Percentiles rank a stretch among this genome's conserved stretches.
phyloP scores from a whole-genome alignment of 1,284 basidiomycete species.

The Cryptococcus sp. region DNA sequence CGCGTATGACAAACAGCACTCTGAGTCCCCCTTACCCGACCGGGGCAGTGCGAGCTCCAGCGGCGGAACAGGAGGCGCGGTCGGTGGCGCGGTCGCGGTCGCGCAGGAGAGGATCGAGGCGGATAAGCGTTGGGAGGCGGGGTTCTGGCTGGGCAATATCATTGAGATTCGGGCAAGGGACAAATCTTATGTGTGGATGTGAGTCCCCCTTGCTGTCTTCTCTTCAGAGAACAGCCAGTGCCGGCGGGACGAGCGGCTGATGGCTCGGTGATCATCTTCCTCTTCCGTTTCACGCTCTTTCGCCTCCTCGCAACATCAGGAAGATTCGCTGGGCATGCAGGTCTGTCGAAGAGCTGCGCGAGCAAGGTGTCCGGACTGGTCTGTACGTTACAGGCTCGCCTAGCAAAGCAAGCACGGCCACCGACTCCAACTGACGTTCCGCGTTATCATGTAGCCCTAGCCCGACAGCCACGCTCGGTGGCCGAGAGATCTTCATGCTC shows the following conservation, averaged over 20 bases:
- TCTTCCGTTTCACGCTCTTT: not conserved
- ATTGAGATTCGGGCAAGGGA: slow-evolving; percentile 22
- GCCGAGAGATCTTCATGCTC: slow-evolving; percentile 21
- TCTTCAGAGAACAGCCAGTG: no score
- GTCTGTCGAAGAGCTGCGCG: slow-evolving; percentile 11
- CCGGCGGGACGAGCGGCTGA: no score
- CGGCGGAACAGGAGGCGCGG: not conserved
- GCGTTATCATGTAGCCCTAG: not conserved
- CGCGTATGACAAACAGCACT: not conserved
- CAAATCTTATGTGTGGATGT: slow-evolving; percentile 22
- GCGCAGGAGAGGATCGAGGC: slow-evolving; percentile 1
- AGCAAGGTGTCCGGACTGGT: slow-evolving; percentile 9
- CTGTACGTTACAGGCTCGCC: slow-evolving; percentile 4
- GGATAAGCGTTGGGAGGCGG: slow-evolving; percentile 8
- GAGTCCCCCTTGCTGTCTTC: not conserved
- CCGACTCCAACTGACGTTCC: not conserved
- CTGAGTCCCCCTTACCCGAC: not conserved
- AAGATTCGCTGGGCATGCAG: slow-evolving; percentile 21
- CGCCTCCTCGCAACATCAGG: slow-evolving; percentile 4
- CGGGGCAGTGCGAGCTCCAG: not conserved
- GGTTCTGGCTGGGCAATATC: slow-evolving; percentile 22
- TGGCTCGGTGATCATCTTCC: no score
- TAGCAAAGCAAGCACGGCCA: no score
- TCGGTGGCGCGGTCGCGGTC: not conserved
- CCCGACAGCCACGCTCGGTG: slow-evolving; percentile 9